These are phyloP conservation scores for Linnemannia schmuckeri DNA, from an alignment of 192 early-diverging fungal species.

Conservation along the genomic window DNA sequence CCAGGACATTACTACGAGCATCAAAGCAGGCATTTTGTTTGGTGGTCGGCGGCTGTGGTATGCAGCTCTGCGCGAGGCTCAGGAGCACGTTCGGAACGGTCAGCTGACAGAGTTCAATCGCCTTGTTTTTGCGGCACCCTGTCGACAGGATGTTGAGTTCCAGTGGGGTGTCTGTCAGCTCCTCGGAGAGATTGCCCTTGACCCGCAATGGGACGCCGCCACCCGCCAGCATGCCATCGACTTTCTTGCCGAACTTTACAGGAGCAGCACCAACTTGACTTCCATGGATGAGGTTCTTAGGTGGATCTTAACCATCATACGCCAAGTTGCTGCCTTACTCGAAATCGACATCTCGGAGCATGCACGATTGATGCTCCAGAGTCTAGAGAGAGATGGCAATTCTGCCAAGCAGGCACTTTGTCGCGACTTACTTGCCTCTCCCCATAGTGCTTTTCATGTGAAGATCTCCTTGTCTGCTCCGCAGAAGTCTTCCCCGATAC, in stretches of 20 bases:
- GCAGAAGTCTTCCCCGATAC: not conserved
- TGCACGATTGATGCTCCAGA: not conserved
- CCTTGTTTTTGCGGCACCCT: not conserved
- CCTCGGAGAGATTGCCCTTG: not conserved
- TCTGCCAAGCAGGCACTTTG: not conserved
- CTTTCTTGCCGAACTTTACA: not conserved
- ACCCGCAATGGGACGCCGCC: not conserved
- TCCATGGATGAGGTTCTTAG: not conserved
- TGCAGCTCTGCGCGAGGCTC: not conserved
- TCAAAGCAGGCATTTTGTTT: not conserved
- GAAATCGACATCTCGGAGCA: not conserved
- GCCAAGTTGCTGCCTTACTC: not conserved
- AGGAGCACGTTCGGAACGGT: not conserved
- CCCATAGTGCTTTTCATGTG: too few species aligned
- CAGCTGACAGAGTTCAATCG: not conserved
- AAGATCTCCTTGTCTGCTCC: too few species aligned
- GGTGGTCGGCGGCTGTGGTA: not conserved
- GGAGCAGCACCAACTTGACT: too few species aligned
- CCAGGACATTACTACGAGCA: not conserved
- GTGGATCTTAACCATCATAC: not conserved
- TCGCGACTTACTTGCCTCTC: not conserved
- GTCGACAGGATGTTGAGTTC: not conserved
- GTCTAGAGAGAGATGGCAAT: not conserved
- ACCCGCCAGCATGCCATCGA: not conserved
- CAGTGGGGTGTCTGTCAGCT: not conserved